A percentile compares a stretch with the other conserved stretches of the same genome.
phyloP scores from a whole-genome alignment of 2,329 filamentous ascomycete species.

The Fulvia fulva region DNA sequence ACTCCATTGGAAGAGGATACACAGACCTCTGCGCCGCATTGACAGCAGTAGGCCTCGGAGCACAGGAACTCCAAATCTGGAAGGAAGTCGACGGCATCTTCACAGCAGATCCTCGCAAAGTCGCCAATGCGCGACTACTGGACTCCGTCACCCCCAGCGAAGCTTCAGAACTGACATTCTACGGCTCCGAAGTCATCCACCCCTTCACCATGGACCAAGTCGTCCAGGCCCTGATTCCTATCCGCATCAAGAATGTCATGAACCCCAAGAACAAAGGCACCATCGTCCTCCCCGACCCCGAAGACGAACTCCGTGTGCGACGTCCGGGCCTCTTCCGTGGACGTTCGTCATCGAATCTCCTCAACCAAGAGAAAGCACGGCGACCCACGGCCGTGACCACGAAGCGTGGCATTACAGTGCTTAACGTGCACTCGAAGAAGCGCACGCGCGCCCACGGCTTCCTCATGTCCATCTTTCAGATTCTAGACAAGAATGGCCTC shows the following conservation, averaged over 20 bases:
- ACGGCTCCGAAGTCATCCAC: conserved; percentile 85
- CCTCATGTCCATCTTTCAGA: conserved; percentile 88
- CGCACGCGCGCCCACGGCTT: conserved; percentile 94
- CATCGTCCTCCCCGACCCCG: conserved; percentile 72
- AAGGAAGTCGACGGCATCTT: conserved; percentile 98
- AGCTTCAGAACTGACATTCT: conserved; percentile 83
- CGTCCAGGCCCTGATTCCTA: conserved; percentile 71
- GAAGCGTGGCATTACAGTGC: conserved; percentile 93
- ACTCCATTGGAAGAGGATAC: conserved; percentile 90
- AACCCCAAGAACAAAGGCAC: conserved; percentile 76
- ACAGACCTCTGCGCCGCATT: conserved; percentile 94
- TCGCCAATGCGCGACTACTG: conserved; percentile 88
- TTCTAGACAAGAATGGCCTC: conserved; percentile 79
- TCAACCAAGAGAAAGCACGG: conserved; percentile 40
- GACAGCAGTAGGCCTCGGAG: conserved; percentile 81
- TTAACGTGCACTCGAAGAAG: conserved; percentile 98
- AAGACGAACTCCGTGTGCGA: conserved; percentile 51
- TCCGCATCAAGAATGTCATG: conserved; percentile 89
- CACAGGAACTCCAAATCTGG: conserved; percentile 92
- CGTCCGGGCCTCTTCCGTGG: conserved; percentile 50
- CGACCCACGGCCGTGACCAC: conserved; percentile 74
- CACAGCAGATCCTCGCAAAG: conserved; percentile 78
- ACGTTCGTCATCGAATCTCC: conserved; percentile 41
- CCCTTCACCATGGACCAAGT: conserved; percentile 98
- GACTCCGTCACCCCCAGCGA: conserved; percentile 87